Evolutionary conservation across 108 stramenopile genomes (phyloP).

Genomic region (Pseudonitzschia pungens): DNA sequence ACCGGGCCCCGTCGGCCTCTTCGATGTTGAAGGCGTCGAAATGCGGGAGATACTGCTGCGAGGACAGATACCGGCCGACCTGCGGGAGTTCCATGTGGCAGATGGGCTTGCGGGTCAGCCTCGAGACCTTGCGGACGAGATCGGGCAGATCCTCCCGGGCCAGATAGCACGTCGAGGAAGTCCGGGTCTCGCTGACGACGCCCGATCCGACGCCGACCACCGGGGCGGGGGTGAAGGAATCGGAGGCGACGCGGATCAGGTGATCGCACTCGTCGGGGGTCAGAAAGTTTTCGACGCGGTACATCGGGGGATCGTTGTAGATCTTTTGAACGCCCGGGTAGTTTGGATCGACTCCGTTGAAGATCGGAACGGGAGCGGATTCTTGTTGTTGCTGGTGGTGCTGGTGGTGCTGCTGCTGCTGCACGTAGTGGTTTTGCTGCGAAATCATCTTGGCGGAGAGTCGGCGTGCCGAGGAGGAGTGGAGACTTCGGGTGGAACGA

Average conservation of each 20-base stretch:
- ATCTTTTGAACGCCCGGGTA: slow-evolving; percentile 76
- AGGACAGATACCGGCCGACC: slow-evolving; percentile 83
- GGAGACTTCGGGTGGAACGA: not conserved
- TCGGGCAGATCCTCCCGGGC: slow-evolving; percentile 80
- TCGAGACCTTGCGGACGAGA: slow-evolving; percentile 67
- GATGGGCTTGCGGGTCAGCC: slow-evolving; percentile 78
- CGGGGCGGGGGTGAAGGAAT: slow-evolving; percentile 81
- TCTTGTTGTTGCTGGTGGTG: slow-evolving; percentile 23
- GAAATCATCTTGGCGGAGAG: not conserved
- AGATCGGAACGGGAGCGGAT: slow-evolving; percentile 42
- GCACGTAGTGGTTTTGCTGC: not conserved
- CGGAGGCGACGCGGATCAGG: slow-evolving; percentile 63
- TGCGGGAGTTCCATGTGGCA: slow-evolving; percentile 92
- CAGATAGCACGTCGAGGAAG: slow-evolving; percentile 80
- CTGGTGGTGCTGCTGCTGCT: slow-evolving; percentile 5
- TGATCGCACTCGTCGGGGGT: slow-evolving; percentile 74
- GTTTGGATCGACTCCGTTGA: slow-evolving; percentile 84
- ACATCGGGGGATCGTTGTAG: slow-evolving; percentile 70
- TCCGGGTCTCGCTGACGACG: slow-evolving; percentile 74
- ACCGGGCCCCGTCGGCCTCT: slow-evolving; percentile 81
- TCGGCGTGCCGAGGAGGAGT: too few species aligned
- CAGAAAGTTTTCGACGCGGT: slow-evolving; percentile 72
- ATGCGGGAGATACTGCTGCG: slow-evolving; percentile 79
- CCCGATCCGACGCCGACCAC: slow-evolving; percentile 81
- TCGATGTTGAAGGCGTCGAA: slow-evolving; percentile 91